These are phyloP conservation scores for Carex parvula DNA, from an alignment of 176 grass and related monocot genomes.

Conservation along the genomic window DNA sequence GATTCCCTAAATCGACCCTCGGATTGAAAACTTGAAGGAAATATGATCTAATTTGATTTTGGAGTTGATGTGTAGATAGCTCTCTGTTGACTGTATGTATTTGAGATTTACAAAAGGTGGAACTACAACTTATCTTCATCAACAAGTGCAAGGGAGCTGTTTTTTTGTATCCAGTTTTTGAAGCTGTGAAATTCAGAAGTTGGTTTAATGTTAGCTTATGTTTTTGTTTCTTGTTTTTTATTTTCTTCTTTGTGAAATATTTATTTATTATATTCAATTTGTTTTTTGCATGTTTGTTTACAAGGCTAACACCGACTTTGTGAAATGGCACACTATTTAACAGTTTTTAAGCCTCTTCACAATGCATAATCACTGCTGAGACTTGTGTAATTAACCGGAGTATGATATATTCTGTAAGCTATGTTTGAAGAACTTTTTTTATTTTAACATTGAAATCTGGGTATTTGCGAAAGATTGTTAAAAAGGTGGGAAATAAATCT, in stretches of 20 bases:
- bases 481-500: neutral
- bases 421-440: neutral
- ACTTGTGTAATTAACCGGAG: neutral
- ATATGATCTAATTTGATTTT: constrained; percentile 10
- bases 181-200: constrained; percentile 1
- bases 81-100: constrained; percentile 17
- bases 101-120: constrained; percentile 10
- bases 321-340: neutral
- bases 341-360: neutral
- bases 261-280: constrained; percentile 26
- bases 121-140: neutral
- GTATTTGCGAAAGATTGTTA: neutral
- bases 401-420: neutral
- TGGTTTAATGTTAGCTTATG: constrained; percentile 19
- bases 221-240: neutral
- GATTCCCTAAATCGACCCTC: constrained; percentile 56
- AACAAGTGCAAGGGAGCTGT: constrained; percentile 24
- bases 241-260: constrained; percentile 28
- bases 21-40: constrained; percentile 30
- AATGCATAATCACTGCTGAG: neutral
- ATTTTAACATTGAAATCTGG: neutral
- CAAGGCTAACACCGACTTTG: constrained; percentile 5
- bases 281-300: constrained; percentile 40
- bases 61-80: constrained; percentile 10
- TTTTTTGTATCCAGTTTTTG: constrained; percentile 6